These are phyloP conservation scores for Acrasis kona DNA, from an alignment of 78 protist species.

Conservation along the genomic window DNA sequence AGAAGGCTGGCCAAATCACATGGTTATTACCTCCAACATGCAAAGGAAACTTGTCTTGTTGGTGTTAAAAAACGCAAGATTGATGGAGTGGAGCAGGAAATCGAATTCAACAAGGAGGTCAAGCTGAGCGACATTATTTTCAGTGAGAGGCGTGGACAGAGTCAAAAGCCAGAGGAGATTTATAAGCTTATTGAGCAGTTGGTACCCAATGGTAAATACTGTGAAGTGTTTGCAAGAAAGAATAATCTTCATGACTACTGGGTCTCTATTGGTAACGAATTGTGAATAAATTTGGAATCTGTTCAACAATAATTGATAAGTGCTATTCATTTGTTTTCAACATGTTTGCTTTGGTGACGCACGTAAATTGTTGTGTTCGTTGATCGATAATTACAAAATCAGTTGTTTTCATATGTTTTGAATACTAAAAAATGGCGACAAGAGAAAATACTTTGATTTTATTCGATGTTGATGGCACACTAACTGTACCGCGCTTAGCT, in stretches of 20 bases:
- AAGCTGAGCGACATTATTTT: slow-evolving; percentile 32
- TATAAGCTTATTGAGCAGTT: slow-evolving; percentile 40
- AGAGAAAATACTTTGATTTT: slow-evolving; percentile 59
- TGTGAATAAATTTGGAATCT: slow-evolving; percentile 31
- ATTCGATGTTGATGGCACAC: slow-evolving; percentile 98
- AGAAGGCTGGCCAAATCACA: slow-evolving; percentile 50
- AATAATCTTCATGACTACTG: slow-evolving; percentile 56
- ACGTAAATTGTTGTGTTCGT: too few relatives aligned
- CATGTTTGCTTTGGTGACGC: too few relatives aligned
- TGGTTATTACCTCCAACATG: slow-evolving; percentile 65
- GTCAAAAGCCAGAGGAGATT: slow-evolving; percentile 58
- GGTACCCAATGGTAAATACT: slow-evolving; percentile 52
- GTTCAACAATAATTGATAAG: too few relatives aligned
- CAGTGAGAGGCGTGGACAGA: slow-evolving; percentile 36
- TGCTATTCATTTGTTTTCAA: too few relatives aligned
- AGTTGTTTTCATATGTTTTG: too few relatives aligned
- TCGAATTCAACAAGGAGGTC: not conserved
- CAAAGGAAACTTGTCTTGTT: slow-evolving; percentile 58
- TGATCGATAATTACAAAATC: too few relatives aligned
- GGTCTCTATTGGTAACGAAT: slow-evolving; percentile 57
- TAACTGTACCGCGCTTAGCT: slow-evolving; percentile 68
- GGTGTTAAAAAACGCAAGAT: slow-evolving; percentile 20
- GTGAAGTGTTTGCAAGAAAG: slow-evolving; percentile 49
- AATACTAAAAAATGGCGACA: too few relatives aligned
- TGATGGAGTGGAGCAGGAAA: too few relatives aligned